These are phyloP conservation scores for Mycena venus DNA, from an alignment of 768 basidiomycete species.

Conservation along the genomic window DNA sequence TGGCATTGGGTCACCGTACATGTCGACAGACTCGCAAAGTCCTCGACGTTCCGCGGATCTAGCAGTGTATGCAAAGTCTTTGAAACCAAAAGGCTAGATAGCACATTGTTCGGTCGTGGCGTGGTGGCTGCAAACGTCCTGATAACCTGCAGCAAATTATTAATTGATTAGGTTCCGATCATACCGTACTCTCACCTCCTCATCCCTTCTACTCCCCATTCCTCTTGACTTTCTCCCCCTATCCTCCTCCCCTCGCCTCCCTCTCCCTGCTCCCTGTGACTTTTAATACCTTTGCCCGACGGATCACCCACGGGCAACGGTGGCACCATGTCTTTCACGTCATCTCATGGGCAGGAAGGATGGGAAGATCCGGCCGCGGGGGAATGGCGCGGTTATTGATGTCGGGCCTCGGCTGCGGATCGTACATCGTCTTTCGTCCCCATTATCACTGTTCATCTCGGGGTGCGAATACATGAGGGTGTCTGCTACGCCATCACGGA, in stretches of 20 bases:
- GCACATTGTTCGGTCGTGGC: conserved; percentile 78
- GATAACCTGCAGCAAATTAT: conserved; percentile 81
- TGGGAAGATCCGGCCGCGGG: background rate
- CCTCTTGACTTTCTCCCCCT: too few relatives aligned
- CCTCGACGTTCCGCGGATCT: conserved; percentile 91
- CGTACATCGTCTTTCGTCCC: background rate
- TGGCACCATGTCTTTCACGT: too few relatives aligned
- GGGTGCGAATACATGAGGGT: background rate
- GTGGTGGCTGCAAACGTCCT: conserved; percentile 86
- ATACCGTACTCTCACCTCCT: too few relatives aligned
- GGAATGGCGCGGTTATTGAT: background rate
- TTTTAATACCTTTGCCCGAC: too few relatives aligned
- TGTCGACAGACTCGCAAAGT: conserved; percentile 95
- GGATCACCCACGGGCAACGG: too few relatives aligned
- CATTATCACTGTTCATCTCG: background rate
- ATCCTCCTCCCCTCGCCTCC: too few relatives aligned
- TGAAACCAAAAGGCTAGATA: conserved; percentile 95
- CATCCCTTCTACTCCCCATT: too few relatives aligned
- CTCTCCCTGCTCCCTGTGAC: too few relatives aligned
- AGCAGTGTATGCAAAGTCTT: conserved; percentile 99
- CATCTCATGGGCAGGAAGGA: too few relatives aligned
- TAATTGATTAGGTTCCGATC: too few relatives aligned
- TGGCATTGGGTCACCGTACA: conserved; percentile 92
- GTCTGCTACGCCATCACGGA: background rate
- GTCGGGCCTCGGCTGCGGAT: background rate